phyloP scores from a whole-genome alignment of 2,329 filamentous ascomycete species.

The Akanthomyces uredinophilus region DNA sequence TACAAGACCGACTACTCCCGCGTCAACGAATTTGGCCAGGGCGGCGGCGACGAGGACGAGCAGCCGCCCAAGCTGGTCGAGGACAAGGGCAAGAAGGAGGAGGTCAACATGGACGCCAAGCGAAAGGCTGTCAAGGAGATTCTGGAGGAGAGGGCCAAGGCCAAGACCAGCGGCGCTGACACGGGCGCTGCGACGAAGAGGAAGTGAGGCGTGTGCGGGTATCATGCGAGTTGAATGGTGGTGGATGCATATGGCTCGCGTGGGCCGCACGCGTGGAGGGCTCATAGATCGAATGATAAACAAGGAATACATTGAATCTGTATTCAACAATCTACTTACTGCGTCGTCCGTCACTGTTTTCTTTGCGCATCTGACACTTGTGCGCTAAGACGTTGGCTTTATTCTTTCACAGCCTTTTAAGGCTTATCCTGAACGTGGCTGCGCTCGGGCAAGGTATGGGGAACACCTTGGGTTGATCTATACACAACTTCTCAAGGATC shows the following conservation, averaged over 20 bases:
- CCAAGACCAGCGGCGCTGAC: constrained; percentile 46
- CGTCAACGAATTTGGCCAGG: constrained; percentile 97
- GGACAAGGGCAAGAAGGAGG: constrained; percentile 34
- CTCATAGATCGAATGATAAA: too few species aligned
- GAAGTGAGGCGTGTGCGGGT: constrained; percentile 25
- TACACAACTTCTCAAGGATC: too few species aligned
- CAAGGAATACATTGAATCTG: too few species aligned
- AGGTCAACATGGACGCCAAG: constrained; percentile 31
- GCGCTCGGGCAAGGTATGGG: too few species aligned
- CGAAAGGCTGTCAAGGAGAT: constrained; percentile 33
- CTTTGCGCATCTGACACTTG: too few species aligned
- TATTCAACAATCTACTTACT: too few species aligned
- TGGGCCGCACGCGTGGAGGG: too few species aligned
- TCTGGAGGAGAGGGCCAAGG: constrained; percentile 25
- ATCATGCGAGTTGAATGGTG: background rate
- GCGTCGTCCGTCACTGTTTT: too few species aligned
- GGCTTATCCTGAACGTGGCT: too few species aligned
- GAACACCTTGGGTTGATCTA: too few species aligned
- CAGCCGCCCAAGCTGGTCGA: constrained; percentile 37
- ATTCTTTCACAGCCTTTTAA: too few species aligned
- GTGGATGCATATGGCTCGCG: background rate
- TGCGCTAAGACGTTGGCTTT: too few species aligned
- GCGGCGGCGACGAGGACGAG: constrained; percentile 78
- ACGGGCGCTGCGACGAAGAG: constrained; percentile 41
- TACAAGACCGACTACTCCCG: constrained; percentile 89